These are phyloP conservation scores for Trichoderma sp. DNA, from an alignment of 2,329 filamentous ascomycete species.

Conservation along the genomic window DNA sequence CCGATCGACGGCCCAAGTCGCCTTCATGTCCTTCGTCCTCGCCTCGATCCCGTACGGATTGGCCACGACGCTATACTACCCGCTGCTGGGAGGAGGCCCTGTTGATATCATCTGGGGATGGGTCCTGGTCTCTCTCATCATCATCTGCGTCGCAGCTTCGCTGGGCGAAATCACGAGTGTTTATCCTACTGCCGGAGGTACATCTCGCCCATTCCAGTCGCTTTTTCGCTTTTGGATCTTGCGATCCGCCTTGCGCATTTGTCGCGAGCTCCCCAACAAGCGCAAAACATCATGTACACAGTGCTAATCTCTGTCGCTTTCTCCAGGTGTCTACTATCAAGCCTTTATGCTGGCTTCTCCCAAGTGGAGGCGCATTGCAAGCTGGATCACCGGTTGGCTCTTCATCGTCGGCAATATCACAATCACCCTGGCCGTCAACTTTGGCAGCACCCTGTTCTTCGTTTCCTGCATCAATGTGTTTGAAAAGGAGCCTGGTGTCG, in stretches of 20 bases:
- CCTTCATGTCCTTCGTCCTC: constrained; percentile 76
- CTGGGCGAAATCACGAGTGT: constrained; percentile 75
- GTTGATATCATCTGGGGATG: constrained; percentile 74
- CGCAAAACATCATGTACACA: background rate
- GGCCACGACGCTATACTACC: constrained; percentile 69
- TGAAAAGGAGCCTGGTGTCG: constrained; percentile 45
- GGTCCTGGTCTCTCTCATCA: constrained; percentile 67
- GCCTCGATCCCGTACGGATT: constrained; percentile 75
- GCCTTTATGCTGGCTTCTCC: constrained; percentile 71
- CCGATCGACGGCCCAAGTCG: constrained; percentile 67
- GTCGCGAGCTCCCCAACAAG: background rate
- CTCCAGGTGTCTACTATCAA: constrained; percentile 68
- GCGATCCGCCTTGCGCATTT: background rate
- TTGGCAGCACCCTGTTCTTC: constrained; percentile 70
- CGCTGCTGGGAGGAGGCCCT: constrained; percentile 65
- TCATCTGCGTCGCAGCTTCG: constrained; percentile 69
- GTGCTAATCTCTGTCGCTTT: background rate
- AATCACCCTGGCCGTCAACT: constrained; percentile 81
- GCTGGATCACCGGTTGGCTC: constrained; percentile 74
- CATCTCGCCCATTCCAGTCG: constrained; percentile 28
- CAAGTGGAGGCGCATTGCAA: constrained; percentile 61
- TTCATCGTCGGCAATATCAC: constrained; percentile 80
- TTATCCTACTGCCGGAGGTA: constrained; percentile 73
- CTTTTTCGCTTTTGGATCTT: background rate
- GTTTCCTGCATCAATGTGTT: constrained; percentile 60